Evolutionary conservation across 169 alveolate species (phyloP).

Genomic region (Condylostoma magnum): DNA sequence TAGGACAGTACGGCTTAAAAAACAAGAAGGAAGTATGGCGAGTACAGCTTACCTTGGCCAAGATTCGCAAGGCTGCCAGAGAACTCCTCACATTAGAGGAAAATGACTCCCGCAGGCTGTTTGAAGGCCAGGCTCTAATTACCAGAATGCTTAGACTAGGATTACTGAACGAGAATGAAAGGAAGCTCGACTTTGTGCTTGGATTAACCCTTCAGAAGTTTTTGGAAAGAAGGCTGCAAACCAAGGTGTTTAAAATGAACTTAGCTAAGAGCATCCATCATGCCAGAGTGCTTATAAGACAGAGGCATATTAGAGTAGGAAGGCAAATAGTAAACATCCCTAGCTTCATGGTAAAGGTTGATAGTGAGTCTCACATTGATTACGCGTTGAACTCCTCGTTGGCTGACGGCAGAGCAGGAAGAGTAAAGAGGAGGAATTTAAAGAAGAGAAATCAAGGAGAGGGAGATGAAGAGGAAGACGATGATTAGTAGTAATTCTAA

Average conservation of each 20-base stretch:
- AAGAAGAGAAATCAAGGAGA: conserved; percentile 37
- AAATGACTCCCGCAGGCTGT: conserved; percentile 93
- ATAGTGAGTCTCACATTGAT: conserved; percentile 97
- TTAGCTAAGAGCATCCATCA: conserved; percentile 98
- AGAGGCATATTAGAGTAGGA: conserved; percentile 98
- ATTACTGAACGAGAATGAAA: conserved; percentile 94
- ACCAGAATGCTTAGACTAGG: conserved; percentile 99
- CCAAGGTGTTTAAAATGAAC: conserved; percentile 96
- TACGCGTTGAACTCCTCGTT: conserved; percentile 95
- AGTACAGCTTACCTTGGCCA: conserved; percentile 96
- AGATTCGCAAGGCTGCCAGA: conserved; percentile 99
- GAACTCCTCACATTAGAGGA: conserved; percentile 97
- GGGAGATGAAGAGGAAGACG: conserved; percentile 29
- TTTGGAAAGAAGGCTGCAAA: conserved; percentile 99
- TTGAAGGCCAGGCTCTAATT: conserved; percentile 98
- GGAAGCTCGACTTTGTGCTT: conserved; percentile 97
- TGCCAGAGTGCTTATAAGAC: conserved; percentile 98
- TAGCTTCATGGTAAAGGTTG: conserved; percentile 98
- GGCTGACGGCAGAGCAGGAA: conserved; percentile 97
- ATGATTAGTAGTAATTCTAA: background rate
- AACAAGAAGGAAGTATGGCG: conserved; percentile 99
- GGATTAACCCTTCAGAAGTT: conserved; percentile 97
- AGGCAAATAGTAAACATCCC: conserved; percentile 98
- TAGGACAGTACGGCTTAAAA: conserved; percentile 99
- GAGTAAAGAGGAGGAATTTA: conserved; percentile 93